Base-by-base conservation (phyloP, 495 filamentous ascomycete genomes). In the Collariella sp. region DNA sequence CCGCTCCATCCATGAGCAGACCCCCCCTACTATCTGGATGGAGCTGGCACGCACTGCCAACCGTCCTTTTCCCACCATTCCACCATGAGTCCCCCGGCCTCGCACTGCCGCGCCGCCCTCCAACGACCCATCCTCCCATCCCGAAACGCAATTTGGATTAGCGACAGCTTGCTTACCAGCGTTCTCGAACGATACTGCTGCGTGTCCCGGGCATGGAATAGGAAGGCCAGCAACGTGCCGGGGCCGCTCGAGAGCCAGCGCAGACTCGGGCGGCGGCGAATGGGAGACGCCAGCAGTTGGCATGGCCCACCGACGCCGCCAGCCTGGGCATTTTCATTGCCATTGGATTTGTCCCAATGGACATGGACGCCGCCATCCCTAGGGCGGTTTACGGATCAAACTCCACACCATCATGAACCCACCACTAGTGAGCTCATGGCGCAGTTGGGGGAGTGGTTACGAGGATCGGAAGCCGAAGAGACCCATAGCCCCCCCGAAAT, bases 231-330 rank as follows among this genome's bases (percentile, higher is more conserved):
- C 58, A 55, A 62, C 50, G 50, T 70, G 0, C 72, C 76, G 4
- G 77, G 76, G 0, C 77, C 77, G 19, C 68, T 80, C 56, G 78
- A 81, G 62, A 70, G 68, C 62, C 70, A 76, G 6, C 74, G 76
- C 33, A 71, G 76, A 18, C 56, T 79, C 46, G 76, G 77, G n/a
- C 76, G 69, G 47, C 68, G 78, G 50, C 70, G 70, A 23, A 74
- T 81, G 69, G 69, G 67, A 43, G 69, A 70, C 45, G 57, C 73
- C n/a, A 69, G 63, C 43, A 59, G 67, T 20, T 54, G 69, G 16
- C 67, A 69, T 15, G 56, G 65, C 10, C 60, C 70, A 29, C 61
- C 68, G 7, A 57, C 65, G 46, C 66, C 67, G 16, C 70, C 71
- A 1, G 33, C 65, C 19, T 75, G 73, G 75, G 67, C 61, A 0